Percentiles rank a stretch among this genome's conserved stretches.
These are phyloP conservation scores for Xylaria multiplex DNA, from an alignment of 2,329 filamentous ascomycete genomes.

Conservation along the genomic window DNA sequence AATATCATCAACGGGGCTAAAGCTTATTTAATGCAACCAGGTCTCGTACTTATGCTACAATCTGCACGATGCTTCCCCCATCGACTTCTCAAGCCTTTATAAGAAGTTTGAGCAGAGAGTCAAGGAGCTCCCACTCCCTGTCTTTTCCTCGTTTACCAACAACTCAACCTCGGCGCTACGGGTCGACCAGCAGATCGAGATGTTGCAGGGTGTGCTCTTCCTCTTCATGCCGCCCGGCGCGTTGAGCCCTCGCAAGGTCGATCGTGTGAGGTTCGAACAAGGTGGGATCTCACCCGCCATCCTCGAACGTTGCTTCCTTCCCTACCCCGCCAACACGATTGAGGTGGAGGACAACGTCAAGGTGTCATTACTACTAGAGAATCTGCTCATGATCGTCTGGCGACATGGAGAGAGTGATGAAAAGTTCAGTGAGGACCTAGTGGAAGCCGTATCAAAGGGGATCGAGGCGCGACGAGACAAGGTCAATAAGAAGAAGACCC, in stretches of 20 bases:
- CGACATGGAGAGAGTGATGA: constrained; percentile 45
- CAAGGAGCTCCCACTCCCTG: constrained; percentile 65
- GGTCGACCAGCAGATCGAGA: constrained; percentile 54
- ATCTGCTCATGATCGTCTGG: constrained; percentile 66
- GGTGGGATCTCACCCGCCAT: constrained; percentile 58
- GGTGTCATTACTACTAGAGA: constrained; percentile 75
- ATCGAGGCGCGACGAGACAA: constrained; percentile 61
- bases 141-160: constrained; percentile 67
- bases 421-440: constrained; percentile 52
- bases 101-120: constrained; percentile 66
- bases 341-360: constrained; percentile 76
- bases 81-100: constrained; percentile 64
- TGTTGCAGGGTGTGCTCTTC: constrained; percentile 58
- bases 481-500: constrained; percentile 53
- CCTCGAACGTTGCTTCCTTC: constrained; percentile 69
- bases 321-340: constrained; percentile 70
- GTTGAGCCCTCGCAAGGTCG: constrained; percentile 55
- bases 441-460: constrained; percentile 56
- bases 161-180: constrained; percentile 53
- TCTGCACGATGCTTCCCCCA: constrained; percentile 53
- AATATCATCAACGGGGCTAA: not conserved
- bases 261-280: constrained; percentile 50
- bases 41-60: constrained; percentile 60
- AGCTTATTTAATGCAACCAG: constrained; percentile 42
- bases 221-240: constrained; percentile 56